phyloP scores from a whole-genome alignment of 495 filamentous ascomycete genomes.

The Parathielavia hyrcaniae region DNA sequence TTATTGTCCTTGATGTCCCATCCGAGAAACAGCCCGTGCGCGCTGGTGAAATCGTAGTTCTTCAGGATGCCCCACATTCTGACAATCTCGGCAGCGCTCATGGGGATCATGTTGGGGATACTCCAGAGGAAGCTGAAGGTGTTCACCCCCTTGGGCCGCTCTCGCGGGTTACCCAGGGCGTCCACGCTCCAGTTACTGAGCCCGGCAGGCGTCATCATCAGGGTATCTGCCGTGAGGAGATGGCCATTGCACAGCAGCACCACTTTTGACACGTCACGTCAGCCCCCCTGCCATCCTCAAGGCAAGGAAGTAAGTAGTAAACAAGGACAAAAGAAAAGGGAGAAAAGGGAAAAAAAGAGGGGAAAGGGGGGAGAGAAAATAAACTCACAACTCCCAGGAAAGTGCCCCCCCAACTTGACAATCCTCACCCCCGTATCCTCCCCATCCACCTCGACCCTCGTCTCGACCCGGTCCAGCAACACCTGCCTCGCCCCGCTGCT shows the following conservation, averaged over 20 bases:
- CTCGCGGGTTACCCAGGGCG: conserved; percentile 30
- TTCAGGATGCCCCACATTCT: conserved; percentile 49
- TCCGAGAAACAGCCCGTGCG: conserved; percentile 59
- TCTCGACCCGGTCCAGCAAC: conserved; percentile 34
- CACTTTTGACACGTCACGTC: conserved; percentile 25
- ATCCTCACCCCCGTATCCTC: conserved; percentile 51
- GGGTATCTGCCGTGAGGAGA: conserved; percentile 65
- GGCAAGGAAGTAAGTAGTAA: not conserved
- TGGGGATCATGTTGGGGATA: conserved; percentile 73
- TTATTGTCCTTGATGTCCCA: conserved; percentile 51
- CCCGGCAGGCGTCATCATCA: conserved; percentile 58
- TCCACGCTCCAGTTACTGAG: conserved; percentile 37
- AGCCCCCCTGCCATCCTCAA: not conserved
- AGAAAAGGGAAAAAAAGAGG: not conserved
- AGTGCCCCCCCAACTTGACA: conserved; percentile 68
- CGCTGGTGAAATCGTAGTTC: conserved; percentile 54
- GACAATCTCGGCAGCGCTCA: conserved; percentile 50
- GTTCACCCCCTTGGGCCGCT: conserved; percentile 50
- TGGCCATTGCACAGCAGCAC: conserved; percentile 52
- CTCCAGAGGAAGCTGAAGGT: conserved; percentile 72
- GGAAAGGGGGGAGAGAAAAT: not conserved
- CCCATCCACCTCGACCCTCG: conserved; percentile 27
- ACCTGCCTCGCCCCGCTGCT: conserved; percentile 34
- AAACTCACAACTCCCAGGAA: conserved; percentile 52
- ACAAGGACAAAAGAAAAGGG: too few species aligned